Base-by-base conservation (phyloP, 2,329 filamentous ascomycete genomes). In the Sclerotinia nivalis region DNA sequence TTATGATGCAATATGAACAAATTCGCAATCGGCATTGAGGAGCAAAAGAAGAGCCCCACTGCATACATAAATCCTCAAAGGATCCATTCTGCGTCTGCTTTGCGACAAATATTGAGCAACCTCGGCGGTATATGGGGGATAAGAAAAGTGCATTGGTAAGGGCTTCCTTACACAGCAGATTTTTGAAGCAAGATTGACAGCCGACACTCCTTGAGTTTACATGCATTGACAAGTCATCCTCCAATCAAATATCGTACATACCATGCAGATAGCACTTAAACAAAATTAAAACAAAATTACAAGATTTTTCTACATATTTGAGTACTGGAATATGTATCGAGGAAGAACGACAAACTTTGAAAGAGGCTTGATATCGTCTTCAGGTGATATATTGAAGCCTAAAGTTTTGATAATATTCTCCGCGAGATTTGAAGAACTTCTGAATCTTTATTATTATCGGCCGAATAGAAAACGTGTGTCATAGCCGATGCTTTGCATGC, bases 121-220 rank as follows among this genome's bases (percentile, higher is more conserved):
- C 10, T 61, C n/a, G n/a, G 28, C 5, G 15, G n/a, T 52, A 20
- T 40, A 52, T 49, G 20, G 34, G 22, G n/a, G 15, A 15, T 52
- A 52, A 37, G 1, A 52, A 8, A 2, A 40, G 22, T 13, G 18
- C 15, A 25, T 40, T n/a, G n/a, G 13, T 28, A 43, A 31, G n/a
- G 34, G 15, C 45, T 68, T 52, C 45, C 45, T 45, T 60, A 28
- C 22, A 52, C 61, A 25, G 31, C 61, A 40, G n/a, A 25, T 22
- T 22, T 7, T 68, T 6, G n/a, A 62, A 54, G 66, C 55, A 61
- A 56, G 62, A 66, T 66, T 66, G 62, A 56, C 55, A 62, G 34
- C 34, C 55, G 15, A 31, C 25, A n/a, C 22, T 52, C 31, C 31
- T 64, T 52, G 31, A 52, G 61, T 22, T 40, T 68, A 56, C 66